Percentiles rank a stretch among this genome's conserved stretches.
Conservation (phyloP, 2,329 filamentous ascomycete species). For the Emmonsiellopsis sp. region DNA sequence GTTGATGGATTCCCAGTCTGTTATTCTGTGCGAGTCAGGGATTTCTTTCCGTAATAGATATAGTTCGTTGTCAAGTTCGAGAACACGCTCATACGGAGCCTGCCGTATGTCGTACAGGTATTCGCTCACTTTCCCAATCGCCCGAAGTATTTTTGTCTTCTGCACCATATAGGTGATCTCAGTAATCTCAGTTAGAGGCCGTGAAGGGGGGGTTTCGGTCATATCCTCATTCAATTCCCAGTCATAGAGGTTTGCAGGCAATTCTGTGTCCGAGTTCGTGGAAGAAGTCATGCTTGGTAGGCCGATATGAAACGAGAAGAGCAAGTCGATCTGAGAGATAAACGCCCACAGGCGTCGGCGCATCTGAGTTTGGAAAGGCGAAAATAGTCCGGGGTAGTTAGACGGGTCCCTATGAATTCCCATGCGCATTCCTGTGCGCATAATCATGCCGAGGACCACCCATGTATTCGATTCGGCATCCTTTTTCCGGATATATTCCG, state of each 20-base stretch:
- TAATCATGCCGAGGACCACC: slow-evolving; percentile 20
- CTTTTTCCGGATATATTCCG: slow-evolving; percentile 15
- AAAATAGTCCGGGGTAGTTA: slow-evolving; percentile 23
- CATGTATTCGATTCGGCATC: slow-evolving; percentile 16
- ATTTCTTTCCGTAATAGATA: slow-evolving; percentile 10
- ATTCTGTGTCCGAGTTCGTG: slow-evolving; percentile 28
- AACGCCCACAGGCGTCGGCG: slow-evolving; percentile 25
- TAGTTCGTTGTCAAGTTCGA: slow-evolving; percentile 15
- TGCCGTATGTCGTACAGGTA: slow-evolving; percentile 7
- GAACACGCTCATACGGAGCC: slow-evolving; percentile 11
- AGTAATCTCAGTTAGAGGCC: slow-evolving; percentile 19
- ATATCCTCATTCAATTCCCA: slow-evolving; percentile 31
- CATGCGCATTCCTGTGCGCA: slow-evolving; percentile 26
- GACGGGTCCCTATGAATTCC: slow-evolving; percentile 35
- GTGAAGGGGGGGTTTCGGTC: slow-evolving; percentile 17
- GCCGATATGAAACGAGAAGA: slow-evolving; percentile 13
- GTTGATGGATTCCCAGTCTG: background rate
- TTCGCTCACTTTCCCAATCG: slow-evolving; percentile 10
- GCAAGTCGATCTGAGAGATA: slow-evolving; percentile 28
- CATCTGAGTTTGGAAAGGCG: slow-evolving; percentile 27
- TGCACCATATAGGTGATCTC: slow-evolving; percentile 12
- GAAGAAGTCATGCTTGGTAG: slow-evolving; percentile 30
- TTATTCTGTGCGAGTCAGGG: slow-evolving; percentile 5
- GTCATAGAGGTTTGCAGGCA: slow-evolving; percentile 33
- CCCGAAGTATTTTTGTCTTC: slow-evolving; percentile 7